Evolutionary conservation across 352 stramenopile species (phyloP), one percentile per base, ranked within the genome.

Genomic region (Globisporangium echinulatum): DNA sequence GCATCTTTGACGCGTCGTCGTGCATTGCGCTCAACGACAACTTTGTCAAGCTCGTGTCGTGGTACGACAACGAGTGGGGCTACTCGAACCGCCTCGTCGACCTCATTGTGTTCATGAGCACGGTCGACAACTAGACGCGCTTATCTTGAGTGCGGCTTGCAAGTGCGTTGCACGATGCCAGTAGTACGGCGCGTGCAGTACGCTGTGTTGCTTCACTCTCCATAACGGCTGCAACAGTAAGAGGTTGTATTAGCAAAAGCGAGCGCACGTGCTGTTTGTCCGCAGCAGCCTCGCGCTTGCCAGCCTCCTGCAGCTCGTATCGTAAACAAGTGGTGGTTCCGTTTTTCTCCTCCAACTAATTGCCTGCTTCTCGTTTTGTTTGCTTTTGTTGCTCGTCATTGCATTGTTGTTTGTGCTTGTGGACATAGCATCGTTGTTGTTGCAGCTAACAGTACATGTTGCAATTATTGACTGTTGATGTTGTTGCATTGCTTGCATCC

Each of bases 1-100:
- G 91, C 64, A 99, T 99, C 85, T 99, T 99, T 63, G 97, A 99
- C 75, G 92, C 96, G 19, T 75, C 88, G 62, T 96, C 97, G 50
- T 93, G 96, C 66, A 99, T 99, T 74, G 96, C 96, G 63, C 88
- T 99, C 63, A 97, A 86, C 58, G 82, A 97, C 64, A 88, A 96
- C 79, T 98, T 98, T 72, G 90, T 98, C 56, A 98, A 98, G 85
- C 86, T 98, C 63, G 75, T 98, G 44, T 96, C 85, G 49, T 97
- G 91, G 90, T 98, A 97, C 71, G 90, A 98, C 71, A 97, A 97
- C 62, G 90, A 98, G 72, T 95, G 80, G 68, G 92, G 93, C 63
- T 98, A 98, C 75, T 96, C 86, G 50, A 94, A 94, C 68, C 83
- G 91, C 56, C 74, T 97, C 17, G 68, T 98, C 47, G 73, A 82